Evolutionary conservation across 2,329 filamentous ascomycete species (phyloP).

Genomic region (Magnaporthiopsis poae): DNA sequence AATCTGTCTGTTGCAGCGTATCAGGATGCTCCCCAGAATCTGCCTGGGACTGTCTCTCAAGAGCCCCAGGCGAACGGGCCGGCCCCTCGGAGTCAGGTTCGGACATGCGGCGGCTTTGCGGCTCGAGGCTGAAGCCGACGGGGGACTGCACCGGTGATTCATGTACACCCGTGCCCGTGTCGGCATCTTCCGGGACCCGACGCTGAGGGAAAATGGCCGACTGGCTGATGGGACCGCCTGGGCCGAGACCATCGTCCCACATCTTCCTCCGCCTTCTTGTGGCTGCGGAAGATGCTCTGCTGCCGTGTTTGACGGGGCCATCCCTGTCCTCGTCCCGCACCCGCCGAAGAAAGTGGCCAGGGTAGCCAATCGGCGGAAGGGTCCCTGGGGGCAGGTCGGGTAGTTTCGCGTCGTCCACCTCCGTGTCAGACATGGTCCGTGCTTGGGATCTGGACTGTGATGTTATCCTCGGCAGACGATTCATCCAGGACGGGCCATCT

Average conservation of each 20-base stretch:
- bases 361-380: slow-evolving; percentile 60
- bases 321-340: slow-evolving; percentile 64
- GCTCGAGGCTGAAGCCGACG: neutral
- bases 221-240: slow-evolving; percentile 78
- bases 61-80: neutral
- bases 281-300: slow-evolving; percentile 50
- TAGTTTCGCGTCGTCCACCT: slow-evolving; percentile 54
- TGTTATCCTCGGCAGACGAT: slow-evolving; percentile 65
- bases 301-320: slow-evolving; percentile 39
- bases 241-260: slow-evolving; percentile 61
- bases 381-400: slow-evolving; percentile 57
- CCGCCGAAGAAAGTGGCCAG: slow-evolving; percentile 69
- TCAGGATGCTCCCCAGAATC: neutral
- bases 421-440: slow-evolving; percentile 70
- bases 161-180: neutral
- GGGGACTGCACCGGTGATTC: slow-evolving; percentile 8
- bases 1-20: slow-evolving; percentile 11
- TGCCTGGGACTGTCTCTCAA: neutral
- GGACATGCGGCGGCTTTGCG: slow-evolving; percentile 7
- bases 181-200: slow-evolving; percentile 6
- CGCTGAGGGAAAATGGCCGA: slow-evolving; percentile 74
- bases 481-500: slow-evolving; percentile 89
- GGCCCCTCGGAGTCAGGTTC: neutral
- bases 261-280: slow-evolving; percentile 57
- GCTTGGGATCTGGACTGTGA: slow-evolving; percentile 69